phyloP scores from a whole-genome alignment of 2,329 filamentous ascomycete species.

The Sclerotinia glacialis region DNA sequence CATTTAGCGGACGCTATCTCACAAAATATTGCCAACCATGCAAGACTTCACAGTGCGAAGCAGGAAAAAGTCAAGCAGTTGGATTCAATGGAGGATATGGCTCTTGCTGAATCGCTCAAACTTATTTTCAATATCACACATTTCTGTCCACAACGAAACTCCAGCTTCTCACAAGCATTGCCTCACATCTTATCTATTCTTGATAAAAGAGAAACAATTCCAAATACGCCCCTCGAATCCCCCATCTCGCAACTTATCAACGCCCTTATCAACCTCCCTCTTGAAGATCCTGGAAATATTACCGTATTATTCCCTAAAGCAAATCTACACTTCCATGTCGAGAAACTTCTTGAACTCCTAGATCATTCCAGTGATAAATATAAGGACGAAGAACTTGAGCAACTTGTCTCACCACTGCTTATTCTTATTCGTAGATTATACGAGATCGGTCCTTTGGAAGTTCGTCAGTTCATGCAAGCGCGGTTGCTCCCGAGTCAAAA shows the following conservation, averaged over 20 bases:
- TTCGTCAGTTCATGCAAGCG: slow-evolving; percentile 60
- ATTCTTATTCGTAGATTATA: slow-evolving; percentile 71
- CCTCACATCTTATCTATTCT: slow-evolving; percentile 70
- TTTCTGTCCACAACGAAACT: slow-evolving; percentile 60
- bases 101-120: slow-evolving; percentile 79
- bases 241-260: slow-evolving; percentile 74
- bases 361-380: slow-evolving; percentile 63
- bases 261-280: slow-evolving; percentile 73
- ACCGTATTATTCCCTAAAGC: slow-evolving; percentile 62
- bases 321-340: slow-evolving; percentile 57
- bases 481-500: slow-evolving; percentile 71
- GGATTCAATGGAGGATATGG: slow-evolving; percentile 71
- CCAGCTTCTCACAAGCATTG: slow-evolving; percentile 65
- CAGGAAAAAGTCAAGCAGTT: slow-evolving; percentile 34
- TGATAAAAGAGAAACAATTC: slow-evolving; percentile 54
- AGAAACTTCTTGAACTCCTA: slow-evolving; percentile 68
- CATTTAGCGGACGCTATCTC: slow-evolving; percentile 66
- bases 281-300: slow-evolving; percentile 51
- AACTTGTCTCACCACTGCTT: slow-evolving; percentile 67
- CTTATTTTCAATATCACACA: slow-evolving; percentile 86
- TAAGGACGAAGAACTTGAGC: slow-evolving; percentile 67
- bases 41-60: slow-evolving; percentile 48
- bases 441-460: slow-evolving; percentile 61
- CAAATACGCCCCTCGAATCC: slow-evolving; percentile 66
- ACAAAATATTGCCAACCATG: slow-evolving; percentile 69